These are phyloP conservation scores for Malassezia yamatoensis DNA, from an alignment of 1,284 basidiomycete species.

Conservation along the genomic window DNA sequence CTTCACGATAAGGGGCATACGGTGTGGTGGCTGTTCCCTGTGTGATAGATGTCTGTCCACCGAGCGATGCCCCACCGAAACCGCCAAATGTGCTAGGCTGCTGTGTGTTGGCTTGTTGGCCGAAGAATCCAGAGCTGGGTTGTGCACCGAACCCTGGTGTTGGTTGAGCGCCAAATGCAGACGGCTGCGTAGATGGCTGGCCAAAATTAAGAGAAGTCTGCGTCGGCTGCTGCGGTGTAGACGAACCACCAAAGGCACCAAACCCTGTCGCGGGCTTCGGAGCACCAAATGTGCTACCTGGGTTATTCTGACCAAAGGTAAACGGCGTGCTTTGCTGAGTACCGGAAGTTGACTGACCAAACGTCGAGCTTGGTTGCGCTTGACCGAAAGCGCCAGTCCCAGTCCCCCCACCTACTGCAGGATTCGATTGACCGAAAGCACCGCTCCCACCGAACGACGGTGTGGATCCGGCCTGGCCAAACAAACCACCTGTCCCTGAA, in stretches of 20 bases:
- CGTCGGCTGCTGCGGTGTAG: constrained; percentile 3
- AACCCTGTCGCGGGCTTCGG: constrained; percentile 30
- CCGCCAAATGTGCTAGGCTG: constrained; percentile 14
- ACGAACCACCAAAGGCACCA: constrained; percentile 28
- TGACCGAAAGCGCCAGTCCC: constrained; percentile 3
- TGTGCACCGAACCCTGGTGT: constrained; percentile 19
- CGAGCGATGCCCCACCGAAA: constrained; percentile 24
- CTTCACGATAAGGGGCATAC: constrained; percentile 32
- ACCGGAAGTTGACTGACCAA: constrained; percentile 17
- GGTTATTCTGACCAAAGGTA: constrained; percentile 28
- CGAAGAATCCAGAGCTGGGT: constrained; percentile 19
- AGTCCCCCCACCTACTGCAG: neutral
- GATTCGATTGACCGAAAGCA: constrained; percentile 16
- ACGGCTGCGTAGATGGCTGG: constrained; percentile 2
- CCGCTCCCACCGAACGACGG: constrained; percentile 26
- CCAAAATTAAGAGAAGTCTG: constrained; percentile 26
- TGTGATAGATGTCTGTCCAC: constrained; percentile 16
- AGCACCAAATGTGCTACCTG: constrained; percentile 27
- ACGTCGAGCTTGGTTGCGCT: constrained; percentile 25
- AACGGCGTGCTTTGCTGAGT: constrained; percentile 25
- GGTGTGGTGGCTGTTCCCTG: constrained; percentile 35
- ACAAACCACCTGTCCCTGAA: constrained; percentile 1
- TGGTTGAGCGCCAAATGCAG: constrained; percentile 10
- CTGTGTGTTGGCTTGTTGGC: constrained; percentile 17
- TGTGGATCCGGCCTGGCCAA: constrained; percentile 13